These are phyloP conservation scores for Cryptosporidium parvum DNA, from an alignment of 169 alveolate species.

Conservation along the genomic window DNA sequence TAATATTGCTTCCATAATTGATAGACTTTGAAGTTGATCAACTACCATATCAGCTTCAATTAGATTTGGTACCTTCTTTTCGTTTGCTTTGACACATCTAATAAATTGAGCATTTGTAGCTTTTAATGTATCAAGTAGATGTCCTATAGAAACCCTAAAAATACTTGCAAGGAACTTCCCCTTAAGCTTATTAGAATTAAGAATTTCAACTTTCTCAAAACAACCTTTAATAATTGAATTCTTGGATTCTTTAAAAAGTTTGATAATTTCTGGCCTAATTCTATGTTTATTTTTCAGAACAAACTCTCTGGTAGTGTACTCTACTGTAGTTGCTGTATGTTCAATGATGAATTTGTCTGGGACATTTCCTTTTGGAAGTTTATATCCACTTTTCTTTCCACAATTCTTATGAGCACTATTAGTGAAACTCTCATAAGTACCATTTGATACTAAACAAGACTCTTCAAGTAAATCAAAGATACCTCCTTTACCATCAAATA, in stretches of 20 bases:
- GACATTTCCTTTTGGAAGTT: slow-evolving; percentile 78
- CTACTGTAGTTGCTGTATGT: slow-evolving; percentile 81
- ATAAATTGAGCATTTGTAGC: slow-evolving; percentile 79
- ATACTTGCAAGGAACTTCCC: slow-evolving; percentile 81
- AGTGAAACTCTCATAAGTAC: slow-evolving; percentile 79
- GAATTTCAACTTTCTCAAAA: slow-evolving; percentile 77
- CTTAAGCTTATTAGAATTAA: slow-evolving; percentile 77
- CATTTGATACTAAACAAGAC: slow-evolving; percentile 79
- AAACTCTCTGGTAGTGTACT: slow-evolving; percentile 79
- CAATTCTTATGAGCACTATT: slow-evolving; percentile 78
- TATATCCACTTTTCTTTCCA: slow-evolving; percentile 70
- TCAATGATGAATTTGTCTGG: slow-evolving; percentile 61
- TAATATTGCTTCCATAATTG: slow-evolving; percentile 71
- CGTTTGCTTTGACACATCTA: slow-evolving; percentile 76
- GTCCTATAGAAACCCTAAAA: slow-evolving; percentile 79
- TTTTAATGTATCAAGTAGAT: slow-evolving; percentile 72
- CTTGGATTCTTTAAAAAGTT: slow-evolving; percentile 72
- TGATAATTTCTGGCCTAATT: slow-evolving; percentile 76
- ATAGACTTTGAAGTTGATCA: slow-evolving; percentile 65
- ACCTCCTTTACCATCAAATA: slow-evolving; percentile 77
- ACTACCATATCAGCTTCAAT: slow-evolving; percentile 74
- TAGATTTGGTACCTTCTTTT: slow-evolving; percentile 55
- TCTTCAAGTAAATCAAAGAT: slow-evolving; percentile 79
- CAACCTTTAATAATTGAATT: slow-evolving; percentile 64
- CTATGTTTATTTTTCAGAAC: slow-evolving; percentile 79